phyloP scores from a whole-genome alignment of 805 yeast species.

The Saturnispora hagleri region DNA sequence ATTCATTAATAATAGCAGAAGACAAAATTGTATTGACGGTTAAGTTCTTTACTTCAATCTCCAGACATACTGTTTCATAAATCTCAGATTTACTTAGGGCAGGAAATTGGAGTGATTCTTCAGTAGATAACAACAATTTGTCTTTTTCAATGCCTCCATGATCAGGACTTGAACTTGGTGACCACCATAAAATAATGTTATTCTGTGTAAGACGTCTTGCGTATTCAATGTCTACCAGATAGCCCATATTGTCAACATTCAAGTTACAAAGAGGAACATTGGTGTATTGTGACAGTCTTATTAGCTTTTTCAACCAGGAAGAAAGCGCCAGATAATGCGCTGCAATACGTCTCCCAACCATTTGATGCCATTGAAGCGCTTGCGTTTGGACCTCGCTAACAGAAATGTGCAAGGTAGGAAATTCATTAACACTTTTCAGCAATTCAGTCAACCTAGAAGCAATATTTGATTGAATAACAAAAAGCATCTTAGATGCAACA shows the following conservation, averaged over 20 bases:
- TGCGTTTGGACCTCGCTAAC: slow-evolving; percentile 54
- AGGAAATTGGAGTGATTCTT: slow-evolving; percentile 57
- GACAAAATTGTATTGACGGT: slow-evolving; percentile 82
- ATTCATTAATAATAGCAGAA: slow-evolving; percentile 74
- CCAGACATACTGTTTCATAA: slow-evolving; percentile 70
- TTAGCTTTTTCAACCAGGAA: slow-evolving; percentile 59
- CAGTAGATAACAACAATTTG: slow-evolving; percentile 32
- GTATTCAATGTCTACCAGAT: slow-evolving; percentile 75
- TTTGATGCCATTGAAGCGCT: slow-evolving; percentile 73
- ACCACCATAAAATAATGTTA: slow-evolving; percentile 89
- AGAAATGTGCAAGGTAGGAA: slow-evolving; percentile 57
- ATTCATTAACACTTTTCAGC: slow-evolving; percentile 39
- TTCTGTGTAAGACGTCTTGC: slow-evolving; percentile 64
- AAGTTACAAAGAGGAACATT: slow-evolving; percentile 83
- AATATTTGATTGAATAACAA: slow-evolving; percentile 69
- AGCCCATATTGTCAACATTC: slow-evolving; percentile 66
- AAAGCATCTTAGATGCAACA: slow-evolving; percentile 52
- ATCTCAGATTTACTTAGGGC: slow-evolving; percentile 68
- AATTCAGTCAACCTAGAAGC: slow-evolving; percentile 36
- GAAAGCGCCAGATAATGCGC: slow-evolving; percentile 69
- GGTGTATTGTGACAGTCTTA: slow-evolving; percentile 58
- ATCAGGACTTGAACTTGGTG: slow-evolving; percentile 68
- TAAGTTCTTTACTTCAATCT: slow-evolving; percentile 67
- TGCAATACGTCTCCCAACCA: slow-evolving; percentile 53
- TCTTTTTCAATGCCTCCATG: slow-evolving; percentile 76